Evolutionary conservation across 331 rosid genomes (phyloP).

Genomic region (Dryas integrifolia): DNA sequence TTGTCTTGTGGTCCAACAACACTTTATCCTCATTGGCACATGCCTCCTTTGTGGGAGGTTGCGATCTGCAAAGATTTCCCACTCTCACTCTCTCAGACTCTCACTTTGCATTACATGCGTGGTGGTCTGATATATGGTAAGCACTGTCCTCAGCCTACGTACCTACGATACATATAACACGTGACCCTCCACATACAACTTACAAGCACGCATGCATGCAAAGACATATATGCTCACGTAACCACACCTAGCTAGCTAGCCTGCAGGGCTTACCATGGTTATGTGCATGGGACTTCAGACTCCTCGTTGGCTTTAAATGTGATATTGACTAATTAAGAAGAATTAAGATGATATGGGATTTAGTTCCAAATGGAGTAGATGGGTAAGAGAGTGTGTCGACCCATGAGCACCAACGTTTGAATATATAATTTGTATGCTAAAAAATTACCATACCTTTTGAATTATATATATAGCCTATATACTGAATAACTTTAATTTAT

Average conservation of each 20-base stretch:
- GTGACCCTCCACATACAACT: background rate
- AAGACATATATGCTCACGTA: background rate
- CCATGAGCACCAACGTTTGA: too few species aligned
- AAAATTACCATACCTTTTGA: too few species aligned
- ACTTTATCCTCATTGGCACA: background rate
- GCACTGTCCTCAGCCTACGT: slow-evolving; percentile 1
- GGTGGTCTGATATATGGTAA: background rate
- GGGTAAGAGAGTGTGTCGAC: too few species aligned
- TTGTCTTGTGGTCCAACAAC: slow-evolving; percentile 1
- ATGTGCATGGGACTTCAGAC: too few species aligned
- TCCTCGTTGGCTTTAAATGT: too few species aligned
- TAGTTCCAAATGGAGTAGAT: too few species aligned
- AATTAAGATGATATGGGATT: too few species aligned
- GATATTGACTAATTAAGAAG: too few species aligned
- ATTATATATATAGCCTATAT: too few species aligned
- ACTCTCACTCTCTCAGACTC: background rate
- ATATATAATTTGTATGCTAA: too few species aligned
- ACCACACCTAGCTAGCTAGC: background rate
- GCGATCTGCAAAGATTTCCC: slow-evolving; percentile 24
- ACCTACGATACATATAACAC: background rate
- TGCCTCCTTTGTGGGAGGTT: slow-evolving; percentile 1
- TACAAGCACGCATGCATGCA: background rate
- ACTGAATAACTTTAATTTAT: too few species aligned
- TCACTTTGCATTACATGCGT: background rate
- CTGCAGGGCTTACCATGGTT: background rate